These are phyloP conservation scores for Pharnaceum exiguum DNA, from an alignment of 148 eudicot species.

Conservation along the genomic window DNA sequence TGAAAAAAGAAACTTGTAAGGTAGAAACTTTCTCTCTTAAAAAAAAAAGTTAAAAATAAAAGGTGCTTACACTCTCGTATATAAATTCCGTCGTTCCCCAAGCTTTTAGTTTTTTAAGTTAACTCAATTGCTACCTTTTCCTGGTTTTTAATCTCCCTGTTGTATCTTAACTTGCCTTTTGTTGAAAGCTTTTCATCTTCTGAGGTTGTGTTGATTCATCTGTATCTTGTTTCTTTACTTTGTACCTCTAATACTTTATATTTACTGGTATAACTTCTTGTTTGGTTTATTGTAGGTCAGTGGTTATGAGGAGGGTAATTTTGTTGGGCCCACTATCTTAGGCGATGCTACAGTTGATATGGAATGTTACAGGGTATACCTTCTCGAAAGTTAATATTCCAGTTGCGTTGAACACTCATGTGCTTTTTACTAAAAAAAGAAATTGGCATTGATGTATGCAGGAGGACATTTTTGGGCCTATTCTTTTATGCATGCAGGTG, in stretches of 20 bases:
- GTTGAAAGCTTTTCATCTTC: too few species aligned
- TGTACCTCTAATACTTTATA: neutral
- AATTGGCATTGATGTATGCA: constrained; percentile 26
- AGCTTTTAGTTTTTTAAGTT: too few species aligned
- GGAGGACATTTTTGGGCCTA: constrained; percentile 65
- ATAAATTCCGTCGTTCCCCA: too few species aligned
- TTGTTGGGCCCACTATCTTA: constrained; percentile 70
- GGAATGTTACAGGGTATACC: constrained; percentile 37
- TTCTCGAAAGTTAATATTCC: neutral
- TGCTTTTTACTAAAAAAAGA: neutral
- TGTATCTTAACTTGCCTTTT: too few species aligned
- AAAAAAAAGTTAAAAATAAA: too few species aligned
- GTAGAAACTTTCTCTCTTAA: too few species aligned
- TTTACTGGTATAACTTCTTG: neutral
- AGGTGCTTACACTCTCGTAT: too few species aligned
- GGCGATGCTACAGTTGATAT: constrained; percentile 48
- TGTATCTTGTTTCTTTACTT: neutral
- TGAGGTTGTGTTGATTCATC: too few species aligned
- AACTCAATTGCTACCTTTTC: too few species aligned
- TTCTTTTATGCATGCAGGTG: constrained; percentile 78
- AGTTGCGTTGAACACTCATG: neutral
- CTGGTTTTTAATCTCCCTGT: too few species aligned
- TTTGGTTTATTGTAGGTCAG: constrained; percentile 38
- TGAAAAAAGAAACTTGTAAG: too few species aligned
- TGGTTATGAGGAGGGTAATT: constrained; percentile 57